Conservation (phyloP, 768 basidiomycete species). For the Leccinum pellstonianum region DNA sequence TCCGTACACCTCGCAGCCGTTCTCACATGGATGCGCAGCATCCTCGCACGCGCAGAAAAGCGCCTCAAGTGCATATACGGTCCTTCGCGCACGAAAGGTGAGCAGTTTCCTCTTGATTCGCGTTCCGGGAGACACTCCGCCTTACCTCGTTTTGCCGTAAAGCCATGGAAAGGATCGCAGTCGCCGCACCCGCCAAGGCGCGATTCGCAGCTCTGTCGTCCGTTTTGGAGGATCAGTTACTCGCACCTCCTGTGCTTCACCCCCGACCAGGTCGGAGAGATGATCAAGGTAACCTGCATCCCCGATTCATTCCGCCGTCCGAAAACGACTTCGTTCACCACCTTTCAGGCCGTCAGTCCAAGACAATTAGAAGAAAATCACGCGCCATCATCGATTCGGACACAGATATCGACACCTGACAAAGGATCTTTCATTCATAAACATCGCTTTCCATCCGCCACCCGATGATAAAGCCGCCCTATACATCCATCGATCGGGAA, state of each 20-base stretch:
- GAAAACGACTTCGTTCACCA: not conserved
- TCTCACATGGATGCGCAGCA: slow-evolving; percentile 10
- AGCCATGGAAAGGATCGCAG: slow-evolving; percentile 19
- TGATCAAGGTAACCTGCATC: slow-evolving; percentile 2
- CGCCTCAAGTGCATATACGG: slow-evolving; percentile 35
- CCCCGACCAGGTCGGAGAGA: slow-evolving; percentile 16
- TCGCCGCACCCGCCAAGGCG: slow-evolving; percentile 18
- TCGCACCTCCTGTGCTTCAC: slow-evolving; percentile 12
- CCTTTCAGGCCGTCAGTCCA: not conserved
- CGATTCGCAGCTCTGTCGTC: slow-evolving; percentile 4
- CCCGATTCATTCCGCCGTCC: not conserved
- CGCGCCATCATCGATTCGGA: slow-evolving; percentile 10
- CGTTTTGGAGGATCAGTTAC: slow-evolving; percentile 17
- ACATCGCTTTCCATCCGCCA: slow-evolving; percentile 1
- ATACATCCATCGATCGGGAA: not conserved
- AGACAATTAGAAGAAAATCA: not conserved
- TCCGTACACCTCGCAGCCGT: not conserved
- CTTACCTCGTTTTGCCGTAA: not conserved
- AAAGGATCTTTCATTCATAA: slow-evolving; percentile 11
- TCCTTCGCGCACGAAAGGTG: slow-evolving; percentile 18
- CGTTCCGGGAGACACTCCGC: not conserved
- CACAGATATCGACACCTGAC: slow-evolving; percentile 5
- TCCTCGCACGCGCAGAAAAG: slow-evolving; percentile 25
- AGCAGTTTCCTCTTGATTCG: not conserved
- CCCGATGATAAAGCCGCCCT: not conserved